These are phyloP conservation scores for Fusarium sacchari DNA, from an alignment of 2,329 filamentous ascomycete species.

Conservation along the genomic window DNA sequence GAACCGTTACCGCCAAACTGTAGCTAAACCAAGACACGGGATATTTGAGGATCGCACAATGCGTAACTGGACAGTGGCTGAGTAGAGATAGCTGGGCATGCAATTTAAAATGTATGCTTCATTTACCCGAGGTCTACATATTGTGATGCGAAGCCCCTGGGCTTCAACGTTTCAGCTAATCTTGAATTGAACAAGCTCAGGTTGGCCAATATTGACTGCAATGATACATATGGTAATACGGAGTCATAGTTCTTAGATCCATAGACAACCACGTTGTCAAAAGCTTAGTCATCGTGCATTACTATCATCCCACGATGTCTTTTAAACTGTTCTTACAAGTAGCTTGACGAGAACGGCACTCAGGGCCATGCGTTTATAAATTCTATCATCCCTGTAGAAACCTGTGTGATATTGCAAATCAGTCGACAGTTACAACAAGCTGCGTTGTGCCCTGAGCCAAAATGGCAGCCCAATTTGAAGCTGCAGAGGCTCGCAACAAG, in stretches of 20 bases:
- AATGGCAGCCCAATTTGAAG: slow-evolving; percentile 35
- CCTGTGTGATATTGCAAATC: not conserved
- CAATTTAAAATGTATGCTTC: slow-evolving; percentile 13
- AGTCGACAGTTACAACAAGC: not conserved
- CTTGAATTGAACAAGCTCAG: slow-evolving; percentile 14
- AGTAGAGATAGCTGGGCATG: slow-evolving; percentile 3
- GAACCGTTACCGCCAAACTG: slow-evolving; percentile 22
- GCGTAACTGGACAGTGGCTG: slow-evolving; percentile 29
- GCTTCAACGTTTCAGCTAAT: slow-evolving; percentile 15
- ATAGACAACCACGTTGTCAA: not conserved
- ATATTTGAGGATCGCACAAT: slow-evolving; percentile 26
- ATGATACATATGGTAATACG: not conserved
- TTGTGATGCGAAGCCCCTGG: not conserved
- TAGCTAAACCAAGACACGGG: slow-evolving; percentile 10
- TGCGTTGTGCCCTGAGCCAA: not conserved
- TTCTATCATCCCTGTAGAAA: not conserved
- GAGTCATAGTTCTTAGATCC: slow-evolving; percentile 5
- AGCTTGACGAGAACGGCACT: not conserved
- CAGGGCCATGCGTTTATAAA: not conserved
- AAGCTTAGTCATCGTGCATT: slow-evolving; percentile 35
- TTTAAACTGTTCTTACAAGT: slow-evolving; percentile 10
- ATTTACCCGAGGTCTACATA: not conserved
- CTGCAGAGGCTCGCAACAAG: slow-evolving; percentile 58
- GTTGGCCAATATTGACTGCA: not conserved
- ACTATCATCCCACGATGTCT: not conserved